These are phyloP conservation scores for Pleodorina starrii DNA, from an alignment of 139 green algal species.

Conservation along the genomic window DNA sequence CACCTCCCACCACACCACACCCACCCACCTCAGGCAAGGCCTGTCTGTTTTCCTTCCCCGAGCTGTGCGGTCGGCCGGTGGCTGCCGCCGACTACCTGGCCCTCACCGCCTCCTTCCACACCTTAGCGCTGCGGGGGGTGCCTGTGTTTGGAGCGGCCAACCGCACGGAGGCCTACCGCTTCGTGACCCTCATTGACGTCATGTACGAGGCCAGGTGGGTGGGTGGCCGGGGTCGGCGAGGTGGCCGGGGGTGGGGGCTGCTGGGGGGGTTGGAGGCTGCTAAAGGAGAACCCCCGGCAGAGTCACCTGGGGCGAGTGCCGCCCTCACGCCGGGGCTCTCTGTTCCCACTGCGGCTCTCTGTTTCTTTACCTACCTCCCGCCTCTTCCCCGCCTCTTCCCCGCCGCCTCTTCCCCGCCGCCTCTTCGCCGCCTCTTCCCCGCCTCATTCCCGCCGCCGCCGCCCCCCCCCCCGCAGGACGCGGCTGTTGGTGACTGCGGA, in stretches of 20 bases:
- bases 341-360: no score
- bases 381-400: background rate
- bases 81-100: conserved; percentile 93
- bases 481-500: conserved; percentile 88
- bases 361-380: background rate
- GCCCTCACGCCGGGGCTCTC: background rate
- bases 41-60: conserved; percentile 84
- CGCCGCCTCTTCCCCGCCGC: background rate
- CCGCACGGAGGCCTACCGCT: conserved; percentile 84
- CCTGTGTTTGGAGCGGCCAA: conserved; percentile 83
- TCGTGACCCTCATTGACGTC: conserved; percentile 95
- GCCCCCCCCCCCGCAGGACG: conserved; percentile 74
- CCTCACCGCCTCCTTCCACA: conserved; percentile 81
- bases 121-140: conserved; percentile 83
- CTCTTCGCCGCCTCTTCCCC: no score
- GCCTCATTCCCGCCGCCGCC: no score
- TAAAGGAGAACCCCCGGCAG: no score
- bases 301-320: no score
- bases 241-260: no score
- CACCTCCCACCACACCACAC: background rate
- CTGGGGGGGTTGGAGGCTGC: no score
- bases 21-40: conserved; percentile 69
- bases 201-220: conserved; percentile 92
- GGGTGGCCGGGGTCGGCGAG: no score
- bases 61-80: conserved; percentile 88